Percentiles rank a stretch among this genome's conserved stretches.
Conservation (phyloP, 805 yeast species). For the Nakazawaea molendinolei region DNA sequence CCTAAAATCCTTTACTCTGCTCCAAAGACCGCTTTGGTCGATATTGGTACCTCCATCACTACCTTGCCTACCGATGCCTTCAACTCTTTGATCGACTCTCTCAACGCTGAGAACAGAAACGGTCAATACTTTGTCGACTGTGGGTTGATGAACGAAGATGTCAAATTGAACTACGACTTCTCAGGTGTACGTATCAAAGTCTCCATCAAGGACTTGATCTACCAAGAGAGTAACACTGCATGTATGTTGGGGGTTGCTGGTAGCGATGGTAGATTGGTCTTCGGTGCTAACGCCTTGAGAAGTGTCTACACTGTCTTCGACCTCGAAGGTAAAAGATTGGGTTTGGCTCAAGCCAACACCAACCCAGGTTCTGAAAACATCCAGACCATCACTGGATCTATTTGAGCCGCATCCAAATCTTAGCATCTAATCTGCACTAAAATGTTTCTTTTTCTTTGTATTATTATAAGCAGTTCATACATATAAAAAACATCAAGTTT, state of each 20-base stretch:
- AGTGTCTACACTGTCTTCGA: conserved; percentile 59
- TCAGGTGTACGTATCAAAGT: conserved; percentile 9
- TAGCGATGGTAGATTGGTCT: conserved; percentile 21
- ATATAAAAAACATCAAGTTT: neutral
- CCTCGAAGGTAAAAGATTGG: conserved; percentile 45
- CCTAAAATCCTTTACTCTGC: neutral
- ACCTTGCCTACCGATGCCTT: conserved; percentile 32
- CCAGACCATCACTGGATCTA: conserved; percentile 23
- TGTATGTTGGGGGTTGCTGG: conserved; percentile 6
- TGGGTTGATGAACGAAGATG: conserved; percentile 2
- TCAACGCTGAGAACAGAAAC: conserved; percentile 2
- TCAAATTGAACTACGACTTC: conserved; percentile 7
- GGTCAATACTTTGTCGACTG: conserved; percentile 4
- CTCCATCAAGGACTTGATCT: conserved; percentile 3
- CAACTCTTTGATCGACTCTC: conserved; percentile 2
- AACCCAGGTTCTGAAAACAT: conserved; percentile 21
- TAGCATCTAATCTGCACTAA: too few relatives aligned
- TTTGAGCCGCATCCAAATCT: conserved; percentile 27
- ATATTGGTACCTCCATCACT: conserved; percentile 46
- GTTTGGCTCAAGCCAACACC: conserved; percentile 39
- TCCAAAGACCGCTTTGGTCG: conserved; percentile 32
- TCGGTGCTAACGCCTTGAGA: conserved; percentile 61
- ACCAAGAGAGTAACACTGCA: conserved; percentile 2
- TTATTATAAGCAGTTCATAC: too few relatives aligned
- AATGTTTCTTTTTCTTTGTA: neutral